Evolutionary conservation across 2,329 filamentous ascomycete genomes (phyloP), one percentile per base, ranked within the genome.

Genomic region (Fusarium sublunatum): DNA sequence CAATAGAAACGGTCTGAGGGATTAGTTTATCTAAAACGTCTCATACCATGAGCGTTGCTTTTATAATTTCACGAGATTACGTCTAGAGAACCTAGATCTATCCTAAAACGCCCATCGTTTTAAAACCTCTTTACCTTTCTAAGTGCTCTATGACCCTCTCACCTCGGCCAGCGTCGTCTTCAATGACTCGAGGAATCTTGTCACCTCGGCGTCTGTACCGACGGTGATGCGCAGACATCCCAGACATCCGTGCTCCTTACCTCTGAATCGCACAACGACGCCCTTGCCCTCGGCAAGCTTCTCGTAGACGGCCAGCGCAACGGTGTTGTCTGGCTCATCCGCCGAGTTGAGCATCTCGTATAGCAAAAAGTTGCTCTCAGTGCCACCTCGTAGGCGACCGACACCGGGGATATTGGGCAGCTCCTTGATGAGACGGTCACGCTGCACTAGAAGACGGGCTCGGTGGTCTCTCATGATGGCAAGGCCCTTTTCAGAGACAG

Each of bases 221-320:
- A 99, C 87, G 0, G 95, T 99, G 67, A 98, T 92, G 52, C 95
- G 86, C 75, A 99, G 78, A 72, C 94, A 97, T 0, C 94, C 95
- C 38, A 89, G 76, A 74, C 95, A 99, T 5, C 93, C 94, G 65
- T 91, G 82, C 81, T 99, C 95, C 79, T 93, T 96, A 43, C 95
- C 95, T 69, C 95, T 84, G 77, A 98, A 99, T 50, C 95, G 83
- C 5, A 98, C 94, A 7, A 99, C 93, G 0, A 99, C 94, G 1
- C 94, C 93, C 74, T 88, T 89, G 36, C 87, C 85, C 81, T 96
- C 92, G 1, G 95, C 95, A 70, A 99, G 82, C 28, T 81, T 83
- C 78, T 96, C 88, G 75, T 99, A 99, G 7, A 94, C 90, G 10
- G 86, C 87, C 70, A 93, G 76, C 13, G 95, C 95, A 2, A 86